Evolutionary conservation across 2,329 filamentous ascomycete species (phyloP).

Genomic region (Esteya vermicola): DNA sequence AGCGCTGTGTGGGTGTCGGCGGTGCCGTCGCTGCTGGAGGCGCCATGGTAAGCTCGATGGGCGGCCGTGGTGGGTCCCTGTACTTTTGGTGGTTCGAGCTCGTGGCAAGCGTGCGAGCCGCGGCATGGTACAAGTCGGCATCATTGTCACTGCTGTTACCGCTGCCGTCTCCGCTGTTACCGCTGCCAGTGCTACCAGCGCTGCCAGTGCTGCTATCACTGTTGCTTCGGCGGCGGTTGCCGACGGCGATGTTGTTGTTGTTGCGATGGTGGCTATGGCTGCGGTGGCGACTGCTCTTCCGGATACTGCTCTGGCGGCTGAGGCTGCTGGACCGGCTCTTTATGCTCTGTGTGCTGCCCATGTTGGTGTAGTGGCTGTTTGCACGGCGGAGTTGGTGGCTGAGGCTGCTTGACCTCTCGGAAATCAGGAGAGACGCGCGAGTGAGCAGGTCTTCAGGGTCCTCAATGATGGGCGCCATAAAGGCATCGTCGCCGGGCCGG

Average conservation of each 20-base stretch:
- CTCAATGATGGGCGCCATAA: constrained; percentile 8
- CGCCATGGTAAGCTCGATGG: no score
- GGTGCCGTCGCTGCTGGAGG: not conserved
- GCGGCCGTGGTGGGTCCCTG: constrained; percentile 3
- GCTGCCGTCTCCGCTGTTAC: not conserved
- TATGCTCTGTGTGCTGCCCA: no score
- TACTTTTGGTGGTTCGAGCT: not conserved
- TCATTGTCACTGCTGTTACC: not conserved
- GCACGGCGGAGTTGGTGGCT: no score
- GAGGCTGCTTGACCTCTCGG: no score
- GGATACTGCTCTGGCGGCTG: no score
- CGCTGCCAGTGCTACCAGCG: not conserved
- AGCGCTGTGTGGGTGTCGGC: not conserved
- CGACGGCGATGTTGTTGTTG: not conserved
- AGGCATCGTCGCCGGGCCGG: constrained; percentile 7
- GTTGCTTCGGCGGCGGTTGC: not conserved
- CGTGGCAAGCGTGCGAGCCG: constrained; percentile 11
- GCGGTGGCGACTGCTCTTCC: constrained; percentile 6
- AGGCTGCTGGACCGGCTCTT: no score
- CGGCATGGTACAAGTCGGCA: constrained; percentile 13
- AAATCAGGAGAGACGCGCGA: not conserved
- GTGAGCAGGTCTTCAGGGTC: constrained; percentile 5
- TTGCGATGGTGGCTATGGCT: no score
- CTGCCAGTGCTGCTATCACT: not conserved
- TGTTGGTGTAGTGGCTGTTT: no score